Base-by-base conservation (phyloP, 345 rosid genomes). In the Linum lewisii region DNA sequence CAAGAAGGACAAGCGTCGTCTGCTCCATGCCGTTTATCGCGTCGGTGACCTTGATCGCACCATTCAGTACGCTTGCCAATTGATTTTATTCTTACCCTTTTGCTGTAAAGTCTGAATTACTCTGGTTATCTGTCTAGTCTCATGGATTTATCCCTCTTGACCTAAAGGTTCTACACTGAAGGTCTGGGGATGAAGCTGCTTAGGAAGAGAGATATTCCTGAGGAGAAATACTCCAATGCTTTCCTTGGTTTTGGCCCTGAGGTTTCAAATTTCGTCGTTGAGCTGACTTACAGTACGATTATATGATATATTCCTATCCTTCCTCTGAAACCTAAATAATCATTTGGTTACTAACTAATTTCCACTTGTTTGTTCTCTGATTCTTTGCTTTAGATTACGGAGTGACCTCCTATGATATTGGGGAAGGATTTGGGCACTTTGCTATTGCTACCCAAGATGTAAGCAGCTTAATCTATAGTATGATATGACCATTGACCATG, bases 371-470 rank as follows among this genome's bases (percentile, higher is more conserved):
- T 51, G 29, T n/a, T n/a, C n/a, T n/a, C n/a, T n/a, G n/a, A n/a
- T n/a, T n/a, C n/a, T 0, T 25, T 24, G 50, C 67, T 61, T 60
- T 79, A 89, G 97, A 93, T 76, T 87, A 87, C 69, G 97, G 97
- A 61, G 85, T 79, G 69, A 73, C 76, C 29, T 87, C 95, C 14
- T 87, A 93, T 74, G 99, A 89, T 32, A 87, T 93, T 67, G 99
- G 99, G 75, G 76, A 82, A 73, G 95, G 99, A 13, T 87, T 89
- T 62, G 97, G 97, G 58, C 97, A 93, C 81, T 89, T 93, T 74
- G 95, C 85, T 19, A 87, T 93, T 66, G 77, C 91, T 38, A 85
- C 99, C 59, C 72, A 73, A 69, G 97, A 89, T 87, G 99, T 87
- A 66, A 78, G 84, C 61, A 20, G 34, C 7, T 29, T 21, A 20